A percentile compares a stretch with the other conserved stretches of the same genome.
These are phyloP conservation scores for Coemansia sp. DNA, from an alignment of 192 early-diverging fungal genomes.

Conservation along the genomic window DNA sequence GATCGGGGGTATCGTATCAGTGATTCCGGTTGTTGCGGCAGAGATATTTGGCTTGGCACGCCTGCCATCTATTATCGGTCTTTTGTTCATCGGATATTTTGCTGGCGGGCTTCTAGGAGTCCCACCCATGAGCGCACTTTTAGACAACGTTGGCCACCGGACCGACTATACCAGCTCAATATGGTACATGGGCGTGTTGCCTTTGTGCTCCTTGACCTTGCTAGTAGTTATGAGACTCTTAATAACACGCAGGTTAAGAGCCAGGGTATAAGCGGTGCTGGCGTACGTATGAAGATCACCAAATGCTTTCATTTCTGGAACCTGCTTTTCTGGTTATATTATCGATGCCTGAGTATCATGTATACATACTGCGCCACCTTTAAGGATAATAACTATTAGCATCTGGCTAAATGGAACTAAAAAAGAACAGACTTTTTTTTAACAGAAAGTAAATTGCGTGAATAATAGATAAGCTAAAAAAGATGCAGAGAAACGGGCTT, in stretches of 20 bases:
- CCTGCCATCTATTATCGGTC: constrained; percentile 46
- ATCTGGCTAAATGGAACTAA: neutral
- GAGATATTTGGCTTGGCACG: constrained; percentile 46
- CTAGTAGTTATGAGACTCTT: constrained; percentile 35
- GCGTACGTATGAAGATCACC: too few relatives aligned
- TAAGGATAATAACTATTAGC: too few relatives aligned
- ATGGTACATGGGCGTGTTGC: constrained; percentile 49
- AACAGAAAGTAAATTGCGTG: neutral
- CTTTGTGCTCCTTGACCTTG: constrained; percentile 40
- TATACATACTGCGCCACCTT: too few relatives aligned
- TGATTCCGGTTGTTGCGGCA: constrained; percentile 51
- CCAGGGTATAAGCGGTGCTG: constrained; percentile 20
- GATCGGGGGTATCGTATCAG: constrained; percentile 46
- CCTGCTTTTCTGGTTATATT: too few relatives aligned
- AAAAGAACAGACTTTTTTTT: neutral
- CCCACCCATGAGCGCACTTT: constrained; percentile 47
- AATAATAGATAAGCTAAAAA: neutral
- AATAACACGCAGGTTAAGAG: constrained; percentile 26
- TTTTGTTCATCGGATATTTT: constrained; percentile 49
- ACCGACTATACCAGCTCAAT: constrained; percentile 47
- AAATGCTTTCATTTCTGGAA: neutral
- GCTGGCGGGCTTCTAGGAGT: constrained; percentile 45
- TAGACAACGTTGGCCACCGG: constrained; percentile 50
- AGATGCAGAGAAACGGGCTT: neutral
- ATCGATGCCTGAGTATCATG: too few relatives aligned